phyloP scores from a whole-genome alignment of 164 flowering plant species.

The Annona cherimola region DNA sequence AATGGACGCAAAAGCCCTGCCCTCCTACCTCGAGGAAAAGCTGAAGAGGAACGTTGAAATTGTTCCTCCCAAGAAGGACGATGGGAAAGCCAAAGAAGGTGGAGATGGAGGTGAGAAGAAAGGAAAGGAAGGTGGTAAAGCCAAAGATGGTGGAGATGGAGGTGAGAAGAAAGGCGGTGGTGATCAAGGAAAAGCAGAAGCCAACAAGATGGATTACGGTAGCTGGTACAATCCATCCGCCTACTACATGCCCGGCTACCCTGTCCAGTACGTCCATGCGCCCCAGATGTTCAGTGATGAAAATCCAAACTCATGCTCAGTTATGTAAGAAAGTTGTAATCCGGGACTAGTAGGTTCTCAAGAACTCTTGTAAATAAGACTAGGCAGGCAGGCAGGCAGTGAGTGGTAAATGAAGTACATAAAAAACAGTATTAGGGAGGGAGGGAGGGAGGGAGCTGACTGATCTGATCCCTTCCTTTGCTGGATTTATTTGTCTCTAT shows the following conservation, averaged over 20 bases:
- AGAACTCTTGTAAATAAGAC: no score
- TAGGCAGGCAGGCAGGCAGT: no score
- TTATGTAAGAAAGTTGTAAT: slow-evolving; percentile 12
- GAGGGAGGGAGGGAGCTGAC: no score
- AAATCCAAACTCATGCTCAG: slow-evolving; percentile 24
- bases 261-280: slow-evolving; percentile 13
- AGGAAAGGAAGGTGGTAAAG: slow-evolving; percentile 11
- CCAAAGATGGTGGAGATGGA: slow-evolving; percentile 9
- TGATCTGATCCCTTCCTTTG: no score
- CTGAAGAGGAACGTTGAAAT: slow-evolving; percentile 55
- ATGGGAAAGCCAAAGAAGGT: slow-evolving; percentile 14
- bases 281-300: slow-evolving; percentile 27
- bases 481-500: no score
- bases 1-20: slow-evolving; percentile 52
- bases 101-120: slow-evolving; percentile 15
- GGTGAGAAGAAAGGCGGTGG: slow-evolving; percentile 7
- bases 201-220: slow-evolving; percentile 17
- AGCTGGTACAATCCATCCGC: not conserved
- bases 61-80: slow-evolving; percentile 49
- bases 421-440: no score
- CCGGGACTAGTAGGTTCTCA: no score
- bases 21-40: slow-evolving; percentile 45
- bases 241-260: slow-evolving; percentile 1
- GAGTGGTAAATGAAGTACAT: no score
- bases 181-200: slow-evolving; percentile 15